Evolutionary conservation across 2,329 filamentous ascomycete genomes (phyloP).

Genomic region (Venturiaceae sp.): DNA sequence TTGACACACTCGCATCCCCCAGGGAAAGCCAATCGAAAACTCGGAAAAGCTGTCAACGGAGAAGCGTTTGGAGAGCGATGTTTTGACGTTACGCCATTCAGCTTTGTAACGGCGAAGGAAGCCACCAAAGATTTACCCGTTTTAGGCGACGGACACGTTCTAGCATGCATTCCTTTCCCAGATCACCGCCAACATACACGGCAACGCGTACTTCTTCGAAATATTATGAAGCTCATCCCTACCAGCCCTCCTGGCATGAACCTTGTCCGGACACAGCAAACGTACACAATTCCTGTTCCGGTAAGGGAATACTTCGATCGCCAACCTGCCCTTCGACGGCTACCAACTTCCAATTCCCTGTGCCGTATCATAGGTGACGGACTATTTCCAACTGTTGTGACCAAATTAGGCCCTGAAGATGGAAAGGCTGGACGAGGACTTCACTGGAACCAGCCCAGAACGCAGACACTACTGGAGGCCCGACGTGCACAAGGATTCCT

Average conservation of each 20-base stretch:
- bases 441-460: conserved; percentile 58
- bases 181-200: conserved; percentile 49
- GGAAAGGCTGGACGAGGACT: conserved; percentile 43
- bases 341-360: neutral
- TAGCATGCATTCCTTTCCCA: conserved; percentile 54
- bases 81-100: conserved; percentile 48
- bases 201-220: neutral
- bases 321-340: neutral
- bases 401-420: conserved; percentile 41
- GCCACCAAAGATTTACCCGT: conserved; percentile 51
- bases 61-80: conserved; percentile 47
- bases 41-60: conserved; percentile 53
- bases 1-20: conserved; percentile 55
- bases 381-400: conserved; percentile 56
- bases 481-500: conserved; percentile 60
- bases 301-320: neutral
- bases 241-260: neutral
- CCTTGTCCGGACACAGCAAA: neutral
- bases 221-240: neutral
- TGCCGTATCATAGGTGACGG: conserved; percentile 27
- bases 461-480: conserved; percentile 56
- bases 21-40: conserved; percentile 18
- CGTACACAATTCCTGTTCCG: neutral
- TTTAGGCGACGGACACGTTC: conserved; percentile 51
- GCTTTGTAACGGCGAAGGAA: conserved; percentile 42